phyloP scores from a whole-genome alignment of 2,329 filamentous ascomycete species.

The Aspergillus ustus region DNA sequence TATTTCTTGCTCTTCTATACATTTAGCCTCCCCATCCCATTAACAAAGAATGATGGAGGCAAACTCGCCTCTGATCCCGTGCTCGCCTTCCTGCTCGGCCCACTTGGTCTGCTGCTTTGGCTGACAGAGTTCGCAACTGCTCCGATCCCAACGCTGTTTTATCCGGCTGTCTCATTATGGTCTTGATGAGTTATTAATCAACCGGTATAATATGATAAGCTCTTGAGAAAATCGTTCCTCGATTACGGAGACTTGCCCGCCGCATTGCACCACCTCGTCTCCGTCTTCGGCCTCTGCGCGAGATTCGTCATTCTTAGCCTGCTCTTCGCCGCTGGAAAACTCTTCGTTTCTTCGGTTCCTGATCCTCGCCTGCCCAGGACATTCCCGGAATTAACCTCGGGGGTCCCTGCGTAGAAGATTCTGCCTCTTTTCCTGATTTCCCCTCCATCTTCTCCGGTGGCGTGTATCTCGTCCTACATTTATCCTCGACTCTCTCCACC shows the following conservation, averaged over 20 bases:
- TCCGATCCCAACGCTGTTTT: slow-evolving; percentile 7
- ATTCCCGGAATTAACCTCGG: neutral
- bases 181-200: slow-evolving; percentile 9
- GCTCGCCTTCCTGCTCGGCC: slow-evolving; percentile 18
- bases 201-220: neutral
- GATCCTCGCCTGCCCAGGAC: neutral
- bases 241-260: slow-evolving; percentile 4
- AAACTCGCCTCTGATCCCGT: slow-evolving; percentile 14
- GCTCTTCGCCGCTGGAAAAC: neutral
- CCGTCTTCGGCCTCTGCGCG: neutral
- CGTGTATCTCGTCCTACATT: neutral
- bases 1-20: neutral
- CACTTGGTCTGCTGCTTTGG: slow-evolving; percentile 10
- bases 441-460: neutral
- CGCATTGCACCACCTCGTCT: neutral
- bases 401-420: neutral
- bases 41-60: slow-evolving; percentile 5
- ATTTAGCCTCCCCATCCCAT: neutral
- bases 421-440: neutral
- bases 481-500: slow-evolving; percentile 1
- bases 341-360: neutral
- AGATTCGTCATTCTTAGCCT: neutral
- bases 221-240: neutral
- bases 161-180: neutral
- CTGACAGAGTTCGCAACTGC: slow-evolving; percentile 9